A percentile compares a stretch with the other conserved stretches of the same genome.
phyloP scores from a whole-genome alignment of 1,139 yeast genomes.

The Arxiozyma heterogenica region DNA sequence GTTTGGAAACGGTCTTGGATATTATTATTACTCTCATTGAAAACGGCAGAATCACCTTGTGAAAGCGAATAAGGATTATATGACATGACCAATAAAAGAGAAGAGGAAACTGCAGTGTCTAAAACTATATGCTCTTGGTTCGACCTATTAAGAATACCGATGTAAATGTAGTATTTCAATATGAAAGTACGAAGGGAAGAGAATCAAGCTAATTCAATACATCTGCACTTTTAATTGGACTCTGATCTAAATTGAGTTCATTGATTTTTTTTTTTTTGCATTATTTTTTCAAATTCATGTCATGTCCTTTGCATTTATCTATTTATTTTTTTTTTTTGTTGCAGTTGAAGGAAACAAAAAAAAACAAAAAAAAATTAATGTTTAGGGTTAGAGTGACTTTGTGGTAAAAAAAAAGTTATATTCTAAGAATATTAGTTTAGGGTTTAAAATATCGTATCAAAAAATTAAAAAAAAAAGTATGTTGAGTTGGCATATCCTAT shows the following conservation, averaged over 20 bases:
- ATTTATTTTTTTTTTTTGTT: too few species aligned
- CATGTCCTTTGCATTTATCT: too few species aligned
- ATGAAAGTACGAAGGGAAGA: background rate
- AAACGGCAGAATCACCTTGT: background rate
- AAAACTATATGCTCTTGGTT: background rate
- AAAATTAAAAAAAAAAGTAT: too few species aligned
- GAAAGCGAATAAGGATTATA: slow-evolving; percentile 33
- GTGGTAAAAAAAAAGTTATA: too few species aligned
- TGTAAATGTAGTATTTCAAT: background rate
- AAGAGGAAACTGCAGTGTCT: background rate
- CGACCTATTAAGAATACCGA: too few species aligned
- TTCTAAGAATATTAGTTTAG: background rate
- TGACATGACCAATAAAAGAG: slow-evolving; percentile 23
- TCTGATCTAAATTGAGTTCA: background rate
- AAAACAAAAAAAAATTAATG: too few species aligned
- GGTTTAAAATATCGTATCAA: background rate
- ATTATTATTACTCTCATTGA: background rate
- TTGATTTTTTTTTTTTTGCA: too few species aligned
- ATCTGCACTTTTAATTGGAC: background rate
- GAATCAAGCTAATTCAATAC: background rate
- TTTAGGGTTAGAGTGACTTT: background rate
- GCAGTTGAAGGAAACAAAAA: background rate
- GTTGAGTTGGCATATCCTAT: too few species aligned
- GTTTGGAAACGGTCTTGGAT: background rate
- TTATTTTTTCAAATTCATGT: too few species aligned